Evolutionary conservation across 257 asterid species (phyloP).

Genomic region (Solanum neorickii): DNA sequence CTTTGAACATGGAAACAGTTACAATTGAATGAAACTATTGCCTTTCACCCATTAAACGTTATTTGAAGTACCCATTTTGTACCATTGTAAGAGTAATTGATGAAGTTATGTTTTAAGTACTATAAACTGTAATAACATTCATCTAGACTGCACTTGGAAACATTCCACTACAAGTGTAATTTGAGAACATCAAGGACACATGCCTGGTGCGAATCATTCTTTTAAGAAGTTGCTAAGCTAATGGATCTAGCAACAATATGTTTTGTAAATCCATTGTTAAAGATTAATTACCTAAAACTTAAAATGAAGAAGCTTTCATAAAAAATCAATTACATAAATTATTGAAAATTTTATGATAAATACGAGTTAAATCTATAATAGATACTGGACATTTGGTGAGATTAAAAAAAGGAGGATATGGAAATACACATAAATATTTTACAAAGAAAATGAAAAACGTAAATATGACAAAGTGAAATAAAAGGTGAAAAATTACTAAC

Average conservation of each 20-base stretch:
- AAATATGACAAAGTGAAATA: not conserved
- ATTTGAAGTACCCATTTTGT: too few relatives aligned
- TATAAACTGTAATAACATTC: too few relatives aligned
- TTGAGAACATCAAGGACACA: not conserved
- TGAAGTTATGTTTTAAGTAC: too few relatives aligned
- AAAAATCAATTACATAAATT: not conserved
- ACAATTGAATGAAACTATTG: too few relatives aligned
- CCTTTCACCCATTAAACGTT: too few relatives aligned
- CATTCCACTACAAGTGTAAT: not conserved
- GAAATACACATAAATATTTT: not conserved
- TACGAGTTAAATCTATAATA: not conserved
- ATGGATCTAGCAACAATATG: conserved; percentile 88
- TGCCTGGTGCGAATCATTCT: conserved; percentile 85
- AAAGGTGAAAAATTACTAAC: not conserved
- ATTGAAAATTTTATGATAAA: not conserved
- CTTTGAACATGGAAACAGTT: too few relatives aligned
- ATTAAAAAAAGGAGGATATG: not conserved
- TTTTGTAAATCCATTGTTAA: conserved; percentile 68
- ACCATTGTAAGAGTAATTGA: too few relatives aligned
- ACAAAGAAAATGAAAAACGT: not conserved
- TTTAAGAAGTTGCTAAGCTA: conserved; percentile 46
- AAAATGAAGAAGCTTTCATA: not conserved
- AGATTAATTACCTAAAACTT: not conserved
- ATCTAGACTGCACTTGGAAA: not conserved
- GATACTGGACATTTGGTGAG: not conserved